Evolutionary conservation across 2,329 filamentous ascomycete species (phyloP).

Genomic region (Fusarium chuoi): DNA sequence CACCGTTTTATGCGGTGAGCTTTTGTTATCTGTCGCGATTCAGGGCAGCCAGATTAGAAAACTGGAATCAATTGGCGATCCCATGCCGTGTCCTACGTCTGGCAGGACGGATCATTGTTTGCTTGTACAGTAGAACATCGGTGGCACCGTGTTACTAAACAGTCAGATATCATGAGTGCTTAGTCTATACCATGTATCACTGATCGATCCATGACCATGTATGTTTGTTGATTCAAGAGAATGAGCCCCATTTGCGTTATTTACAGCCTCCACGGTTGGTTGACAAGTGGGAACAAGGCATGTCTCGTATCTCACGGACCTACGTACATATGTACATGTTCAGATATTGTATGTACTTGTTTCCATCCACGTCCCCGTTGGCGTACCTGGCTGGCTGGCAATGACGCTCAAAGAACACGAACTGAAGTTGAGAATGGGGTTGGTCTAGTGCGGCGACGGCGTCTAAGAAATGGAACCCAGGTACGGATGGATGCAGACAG

Average conservation of each 20-base stretch:
- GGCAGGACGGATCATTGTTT: background rate
- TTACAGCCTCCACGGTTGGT: constrained; percentile 17
- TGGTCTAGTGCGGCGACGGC: constrained; percentile 38
- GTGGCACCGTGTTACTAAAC: background rate
- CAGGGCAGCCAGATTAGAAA: constrained; percentile 16
- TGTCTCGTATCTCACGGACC: constrained; percentile 15
- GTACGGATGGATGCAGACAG: background rate
- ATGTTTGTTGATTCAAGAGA: background rate
- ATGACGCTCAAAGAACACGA: constrained; percentile 31
- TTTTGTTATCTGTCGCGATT: constrained; percentile 20
- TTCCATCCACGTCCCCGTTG: background rate
- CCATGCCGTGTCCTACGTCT: background rate
- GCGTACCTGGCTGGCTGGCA: constrained; percentile 7
- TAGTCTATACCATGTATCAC: background rate
- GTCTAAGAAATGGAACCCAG: constrained; percentile 25
- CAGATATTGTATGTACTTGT: background rate
- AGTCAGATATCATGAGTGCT: background rate
- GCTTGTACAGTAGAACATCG: background rate
- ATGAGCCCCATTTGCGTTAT: constrained; percentile 25
- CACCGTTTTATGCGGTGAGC: constrained; percentile 25
- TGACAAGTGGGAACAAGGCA: constrained; percentile 22
- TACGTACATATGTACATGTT: background rate
- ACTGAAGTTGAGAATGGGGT: constrained; percentile 27
- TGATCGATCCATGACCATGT: background rate
- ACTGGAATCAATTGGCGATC: constrained; percentile 19